phyloP scores from a whole-genome alignment of 2,329 filamentous ascomycete genomes.

The Dothideomycetes sp. region DNA sequence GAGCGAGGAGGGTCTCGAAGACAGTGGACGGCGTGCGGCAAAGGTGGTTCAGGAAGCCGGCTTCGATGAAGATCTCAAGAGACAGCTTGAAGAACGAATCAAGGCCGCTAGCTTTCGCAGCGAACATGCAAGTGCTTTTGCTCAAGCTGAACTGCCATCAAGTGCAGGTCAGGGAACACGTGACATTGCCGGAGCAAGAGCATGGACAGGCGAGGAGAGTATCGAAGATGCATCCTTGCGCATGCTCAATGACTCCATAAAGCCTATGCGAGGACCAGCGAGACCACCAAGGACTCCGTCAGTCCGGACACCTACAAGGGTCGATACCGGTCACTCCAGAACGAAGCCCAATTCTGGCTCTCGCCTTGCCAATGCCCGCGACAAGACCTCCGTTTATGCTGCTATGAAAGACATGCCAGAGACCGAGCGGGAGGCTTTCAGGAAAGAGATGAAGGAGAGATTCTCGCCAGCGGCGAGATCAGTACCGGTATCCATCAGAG shows the following conservation, averaged over 20 bases:
- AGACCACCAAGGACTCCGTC: conserved; percentile 29
- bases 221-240: conserved; percentile 66
- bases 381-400: conserved; percentile 46
- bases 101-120: conserved; percentile 43
- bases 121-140: conserved; percentile 42
- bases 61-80: conserved; percentile 51
- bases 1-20: conserved; percentile 47
- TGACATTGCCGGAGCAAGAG: conserved; percentile 53
- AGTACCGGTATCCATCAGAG: conserved; percentile 66
- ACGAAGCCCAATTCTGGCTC: conserved; percentile 31
- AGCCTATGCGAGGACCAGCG: conserved; percentile 36
- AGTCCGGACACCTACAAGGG: conserved; percentile 27
- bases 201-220: conserved; percentile 71
- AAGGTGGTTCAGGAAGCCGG: conserved; percentile 50
- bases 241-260: conserved; percentile 58
- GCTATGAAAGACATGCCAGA: conserved; percentile 50
- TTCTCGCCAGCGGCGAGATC: conserved; percentile 63
- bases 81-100: conserved; percentile 47
- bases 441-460: conserved; percentile 65
- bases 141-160: conserved; percentile 42
- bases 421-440: conserved; percentile 60
- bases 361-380: conserved; percentile 47
- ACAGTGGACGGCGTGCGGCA: conserved; percentile 42
- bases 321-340: conserved; percentile 28
- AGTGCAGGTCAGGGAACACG: conserved; percentile 59